Conservation (phyloP, 768 basidiomycete species). For the Suillus occidentalis region DNA sequence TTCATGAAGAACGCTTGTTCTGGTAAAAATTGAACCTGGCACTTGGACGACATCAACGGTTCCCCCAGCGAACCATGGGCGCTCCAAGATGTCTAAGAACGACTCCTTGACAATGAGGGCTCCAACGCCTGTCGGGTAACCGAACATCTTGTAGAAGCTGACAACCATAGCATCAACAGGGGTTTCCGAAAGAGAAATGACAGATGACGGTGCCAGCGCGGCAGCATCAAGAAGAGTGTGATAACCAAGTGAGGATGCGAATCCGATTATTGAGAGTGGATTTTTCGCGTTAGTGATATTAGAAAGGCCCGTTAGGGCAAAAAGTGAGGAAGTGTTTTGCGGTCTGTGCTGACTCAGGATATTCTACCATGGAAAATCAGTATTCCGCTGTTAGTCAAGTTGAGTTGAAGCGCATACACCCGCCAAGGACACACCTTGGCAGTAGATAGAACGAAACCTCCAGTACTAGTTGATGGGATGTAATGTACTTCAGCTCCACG, state of each 20-base stretch:
- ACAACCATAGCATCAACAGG: slow-evolving; percentile 82
- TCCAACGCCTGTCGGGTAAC: slow-evolving; percentile 83
- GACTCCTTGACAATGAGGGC: slow-evolving; percentile 73
- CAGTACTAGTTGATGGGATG: slow-evolving; percentile 59
- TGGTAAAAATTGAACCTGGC: slow-evolving; percentile 68
- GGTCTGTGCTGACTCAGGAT: slow-evolving; percentile 54
- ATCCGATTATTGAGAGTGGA: slow-evolving; percentile 59
- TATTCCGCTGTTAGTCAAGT: background rate
- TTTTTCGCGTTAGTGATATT: slow-evolving; percentile 80
- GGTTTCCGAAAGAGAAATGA: slow-evolving; percentile 61
- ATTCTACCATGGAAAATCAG: slow-evolving; percentile 38
- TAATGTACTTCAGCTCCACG: slow-evolving; percentile 62
- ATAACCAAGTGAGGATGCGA: slow-evolving; percentile 71
- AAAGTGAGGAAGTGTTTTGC: slow-evolving; percentile 53
- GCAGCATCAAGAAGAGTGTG: slow-evolving; percentile 80
- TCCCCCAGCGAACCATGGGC: slow-evolving; percentile 86
- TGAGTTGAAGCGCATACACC: slow-evolving; percentile 20
- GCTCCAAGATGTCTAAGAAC: slow-evolving; percentile 57
- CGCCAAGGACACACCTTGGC: slow-evolving; percentile 52
- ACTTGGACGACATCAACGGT: slow-evolving; percentile 84
- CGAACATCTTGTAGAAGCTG: slow-evolving; percentile 91
- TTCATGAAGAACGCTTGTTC: slow-evolving; percentile 58
- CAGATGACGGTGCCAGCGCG: slow-evolving; percentile 72
- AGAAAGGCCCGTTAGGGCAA: slow-evolving; percentile 78
- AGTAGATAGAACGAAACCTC: slow-evolving; percentile 58